These are phyloP conservation scores for Beauveria sp. DNA, from an alignment of 2,329 filamentous ascomycete genomes.

Conservation along the genomic window DNA sequence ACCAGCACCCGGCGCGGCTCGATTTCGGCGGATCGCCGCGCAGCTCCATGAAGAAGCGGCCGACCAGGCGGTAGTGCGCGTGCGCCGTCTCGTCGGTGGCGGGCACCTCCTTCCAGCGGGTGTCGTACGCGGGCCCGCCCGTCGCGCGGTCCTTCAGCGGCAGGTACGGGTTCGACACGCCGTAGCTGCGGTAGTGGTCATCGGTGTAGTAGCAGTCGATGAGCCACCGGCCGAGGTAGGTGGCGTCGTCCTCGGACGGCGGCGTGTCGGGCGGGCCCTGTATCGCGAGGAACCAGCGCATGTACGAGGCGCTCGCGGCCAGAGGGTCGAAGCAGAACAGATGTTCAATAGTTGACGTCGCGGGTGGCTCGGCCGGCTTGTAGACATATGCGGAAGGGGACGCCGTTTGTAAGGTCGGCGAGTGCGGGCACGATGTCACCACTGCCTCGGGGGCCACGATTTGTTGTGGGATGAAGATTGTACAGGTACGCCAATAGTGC, in stretches of 20 bases:
- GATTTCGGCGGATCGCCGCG: conserved; percentile 5
- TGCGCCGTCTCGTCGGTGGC: neutral
- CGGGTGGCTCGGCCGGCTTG: neutral
- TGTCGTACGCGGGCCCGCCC: neutral
- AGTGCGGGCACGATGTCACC: neutral
- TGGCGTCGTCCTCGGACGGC: neutral
- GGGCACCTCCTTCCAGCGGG: conserved; percentile 5
- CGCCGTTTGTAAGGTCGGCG: neutral
- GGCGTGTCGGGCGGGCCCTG: conserved; percentile 10
- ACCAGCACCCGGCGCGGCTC: conserved; percentile 10
- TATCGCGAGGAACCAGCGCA: conserved; percentile 8
- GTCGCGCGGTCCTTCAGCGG: neutral
- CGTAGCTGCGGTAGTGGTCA: conserved; percentile 3
- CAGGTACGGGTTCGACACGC: neutral
- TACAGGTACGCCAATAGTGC: conserved; percentile 10
- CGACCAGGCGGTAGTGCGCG: conserved; percentile 4
- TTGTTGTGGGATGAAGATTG: conserved; percentile 1
- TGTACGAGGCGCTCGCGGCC: conserved; percentile 5
- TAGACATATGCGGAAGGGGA: neutral
- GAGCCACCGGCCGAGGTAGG: conserved; percentile 9
- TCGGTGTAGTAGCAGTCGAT: conserved; percentile 9
- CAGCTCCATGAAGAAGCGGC: conserved; percentile 11
- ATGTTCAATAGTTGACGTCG: neutral
- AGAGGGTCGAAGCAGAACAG: conserved; percentile 12
- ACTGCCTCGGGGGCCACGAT: neutral